These are phyloP conservation scores for Graphiopsis chlorocephala DNA, from an alignment of 2,329 filamentous ascomycete genomes.

Conservation along the genomic window DNA sequence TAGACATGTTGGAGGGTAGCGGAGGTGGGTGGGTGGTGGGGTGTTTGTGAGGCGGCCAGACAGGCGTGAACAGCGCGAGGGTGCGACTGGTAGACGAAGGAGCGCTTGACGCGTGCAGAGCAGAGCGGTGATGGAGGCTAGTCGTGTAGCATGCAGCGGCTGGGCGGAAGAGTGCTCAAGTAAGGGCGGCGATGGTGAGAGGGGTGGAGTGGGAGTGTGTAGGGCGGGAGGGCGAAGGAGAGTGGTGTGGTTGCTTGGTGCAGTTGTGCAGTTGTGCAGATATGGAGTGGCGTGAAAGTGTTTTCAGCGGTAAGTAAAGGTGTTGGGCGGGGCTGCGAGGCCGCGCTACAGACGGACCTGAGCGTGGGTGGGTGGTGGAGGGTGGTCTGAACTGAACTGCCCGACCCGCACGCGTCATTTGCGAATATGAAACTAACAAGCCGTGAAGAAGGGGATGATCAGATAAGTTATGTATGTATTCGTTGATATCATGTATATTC, in stretches of 20 bases:
- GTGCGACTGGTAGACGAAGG: constrained; percentile 22
- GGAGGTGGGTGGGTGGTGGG: not conserved
- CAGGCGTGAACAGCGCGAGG: constrained; percentile 21
- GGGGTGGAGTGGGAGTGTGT: constrained; percentile 6
- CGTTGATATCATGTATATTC: not conserved
- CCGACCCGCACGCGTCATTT: not conserved
- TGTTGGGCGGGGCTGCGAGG: not conserved
- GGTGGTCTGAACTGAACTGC: not conserved
- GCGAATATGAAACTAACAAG: not conserved
- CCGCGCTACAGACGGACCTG: not conserved
- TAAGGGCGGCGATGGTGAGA: constrained; percentile 11
- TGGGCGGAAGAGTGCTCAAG: constrained; percentile 5
- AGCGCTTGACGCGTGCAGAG: constrained; percentile 31
- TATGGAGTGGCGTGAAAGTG: constrained; percentile 1
- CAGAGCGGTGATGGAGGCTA: constrained; percentile 25
- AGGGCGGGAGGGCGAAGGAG: constrained; percentile 11
- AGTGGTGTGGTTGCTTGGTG: not conserved
- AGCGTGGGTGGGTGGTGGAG: constrained; percentile 8
- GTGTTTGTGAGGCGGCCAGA: constrained; percentile 13
- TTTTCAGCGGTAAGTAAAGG: constrained; percentile 7
- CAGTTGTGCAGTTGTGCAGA: not conserved
- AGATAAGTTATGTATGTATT: not conserved
- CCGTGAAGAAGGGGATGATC: not conserved
- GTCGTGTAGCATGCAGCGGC: constrained; percentile 28
- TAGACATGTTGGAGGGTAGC: constrained; percentile 49